Evolutionary conservation across 306 rosid genomes (phyloP), one percentile per base, ranked within the genome.

Genomic region (Ziziphus jujuba): DNA sequence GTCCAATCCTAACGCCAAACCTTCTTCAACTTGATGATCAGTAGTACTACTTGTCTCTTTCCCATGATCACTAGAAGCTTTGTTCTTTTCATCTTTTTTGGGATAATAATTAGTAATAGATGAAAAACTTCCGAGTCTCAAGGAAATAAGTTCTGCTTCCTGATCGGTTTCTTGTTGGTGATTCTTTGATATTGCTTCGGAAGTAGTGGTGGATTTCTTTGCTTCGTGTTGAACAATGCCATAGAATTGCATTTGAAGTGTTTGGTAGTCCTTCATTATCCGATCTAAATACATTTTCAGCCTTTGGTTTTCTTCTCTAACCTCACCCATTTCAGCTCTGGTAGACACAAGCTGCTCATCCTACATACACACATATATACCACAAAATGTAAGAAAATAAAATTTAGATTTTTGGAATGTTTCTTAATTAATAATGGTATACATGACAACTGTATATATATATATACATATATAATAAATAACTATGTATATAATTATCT

Each of bases 241-340:
- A 1, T 77, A 67, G 49, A 81, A 87, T 71, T 85, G 89, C 82
- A 71, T 77, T 80, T 93, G 88, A 19, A 93, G 84, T 2, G 80
- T 61, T 66, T 77, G 69, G 69, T 93, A 93, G 19, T 90, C 96
- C 50, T 74, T 89, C 86, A 85, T 72, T 45, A 90, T 75, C 69
- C 75, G 55, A 22, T 76, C 84, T 65, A 93, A 75, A 56, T 52
- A 22, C 71, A 59, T 86, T 72, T 90, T 92, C 58, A 93, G 76
- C 77, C 90, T 85, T 59, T 86, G 56, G 40, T 93, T 93, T 79
- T 93, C 97, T 81, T 86, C 90, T 24, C 76, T 80, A 34, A 88
- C 91, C 68, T 87, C 83, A 2, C 84, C 75, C 90, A 93, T 87
- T 75, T 87, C 85, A 2, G 81, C 87, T 75, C 79, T 90, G 1